Evolutionary conservation across 2,329 filamentous ascomycete species (phyloP).

Genomic region (Trichoderma hamatum): DNA sequence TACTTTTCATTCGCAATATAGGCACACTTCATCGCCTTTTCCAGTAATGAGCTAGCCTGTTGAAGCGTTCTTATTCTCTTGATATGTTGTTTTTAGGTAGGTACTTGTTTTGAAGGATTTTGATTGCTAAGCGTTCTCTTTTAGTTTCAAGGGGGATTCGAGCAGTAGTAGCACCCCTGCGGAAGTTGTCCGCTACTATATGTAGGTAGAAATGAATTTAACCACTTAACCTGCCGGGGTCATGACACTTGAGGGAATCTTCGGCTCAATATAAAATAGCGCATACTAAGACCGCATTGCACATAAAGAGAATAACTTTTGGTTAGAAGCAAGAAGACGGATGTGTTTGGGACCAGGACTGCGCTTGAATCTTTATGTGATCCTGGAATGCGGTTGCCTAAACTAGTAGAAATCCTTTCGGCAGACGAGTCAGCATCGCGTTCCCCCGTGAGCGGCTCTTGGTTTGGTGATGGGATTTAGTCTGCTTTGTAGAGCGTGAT

Average conservation of each 20-base stretch:
- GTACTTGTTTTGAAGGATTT: background rate
- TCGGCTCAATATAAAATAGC: slow-evolving; percentile 8
- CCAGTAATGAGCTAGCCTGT: background rate
- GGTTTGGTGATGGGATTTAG: background rate
- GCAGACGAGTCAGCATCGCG: background rate
- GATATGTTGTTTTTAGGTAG: background rate
- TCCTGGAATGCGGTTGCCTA: background rate
- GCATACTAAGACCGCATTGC: background rate
- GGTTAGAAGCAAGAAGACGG: background rate
- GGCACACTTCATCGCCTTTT: background rate
- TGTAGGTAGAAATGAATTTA: background rate
- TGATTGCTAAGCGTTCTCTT: background rate
- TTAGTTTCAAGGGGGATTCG: background rate
- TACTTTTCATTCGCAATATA: background rate
- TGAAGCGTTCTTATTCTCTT: background rate
- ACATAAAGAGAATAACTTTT: background rate
- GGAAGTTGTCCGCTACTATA: background rate
- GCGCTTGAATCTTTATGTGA: background rate
- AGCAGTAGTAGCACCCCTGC: background rate
- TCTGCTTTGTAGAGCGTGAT: background rate
- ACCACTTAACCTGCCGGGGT: background rate
- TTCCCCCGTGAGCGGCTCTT: background rate
- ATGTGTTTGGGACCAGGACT: background rate
- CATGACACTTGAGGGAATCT: background rate
- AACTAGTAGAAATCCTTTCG: background rate